Conservation (phyloP, 805 yeast species). For the Kazachstania bromeliacearum region DNA sequence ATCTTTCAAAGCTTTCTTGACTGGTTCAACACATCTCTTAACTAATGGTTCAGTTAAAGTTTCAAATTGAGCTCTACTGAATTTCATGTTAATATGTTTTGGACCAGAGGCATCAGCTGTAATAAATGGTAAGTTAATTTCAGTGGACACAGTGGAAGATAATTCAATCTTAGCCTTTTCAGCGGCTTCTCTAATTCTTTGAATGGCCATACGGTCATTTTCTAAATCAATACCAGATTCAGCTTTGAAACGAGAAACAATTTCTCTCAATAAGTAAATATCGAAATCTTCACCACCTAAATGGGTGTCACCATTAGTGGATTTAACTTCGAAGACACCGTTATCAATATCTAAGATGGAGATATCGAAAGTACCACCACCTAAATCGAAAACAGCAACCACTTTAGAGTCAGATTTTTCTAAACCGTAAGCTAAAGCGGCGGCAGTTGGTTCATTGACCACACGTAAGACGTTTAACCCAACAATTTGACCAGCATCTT, state of each 20-base stretch:
- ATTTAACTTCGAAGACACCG: slow-evolving; percentile 96
- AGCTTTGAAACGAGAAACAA: slow-evolving; percentile 69
- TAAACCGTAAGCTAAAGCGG: slow-evolving; percentile 91
- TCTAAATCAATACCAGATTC: slow-evolving; percentile 55
- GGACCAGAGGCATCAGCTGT: slow-evolving; percentile 73
- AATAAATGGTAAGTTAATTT: slow-evolving; percentile 66
- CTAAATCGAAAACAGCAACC: slow-evolving; percentile 93
- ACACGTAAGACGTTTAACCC: slow-evolving; percentile 79
- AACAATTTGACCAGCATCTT: slow-evolving; percentile 96
- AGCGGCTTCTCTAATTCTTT: slow-evolving; percentile 78
- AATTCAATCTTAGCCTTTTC: slow-evolving; percentile 74
- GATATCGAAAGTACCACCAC: slow-evolving; percentile 98
- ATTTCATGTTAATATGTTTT: slow-evolving; percentile 54
- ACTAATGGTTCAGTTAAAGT: slow-evolving; percentile 58
- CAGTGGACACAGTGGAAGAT: slow-evolving; percentile 59
- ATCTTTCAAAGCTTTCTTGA: slow-evolving; percentile 67
- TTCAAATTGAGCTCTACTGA: slow-evolving; percentile 69
- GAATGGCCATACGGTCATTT: slow-evolving; percentile 56
- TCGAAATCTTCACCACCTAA: slow-evolving; percentile 87
- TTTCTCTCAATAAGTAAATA: slow-evolving; percentile 75
- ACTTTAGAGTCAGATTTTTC: slow-evolving; percentile 70
- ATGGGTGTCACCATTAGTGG: slow-evolving; percentile 89
- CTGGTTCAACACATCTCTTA: slow-evolving; percentile 66
- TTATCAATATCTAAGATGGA: slow-evolving; percentile 93
- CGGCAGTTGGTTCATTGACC: slow-evolving; percentile 80